Base-by-base conservation (phyloP, 768 basidiomycete genomes). In the Sarcomyxa edulis region DNA sequence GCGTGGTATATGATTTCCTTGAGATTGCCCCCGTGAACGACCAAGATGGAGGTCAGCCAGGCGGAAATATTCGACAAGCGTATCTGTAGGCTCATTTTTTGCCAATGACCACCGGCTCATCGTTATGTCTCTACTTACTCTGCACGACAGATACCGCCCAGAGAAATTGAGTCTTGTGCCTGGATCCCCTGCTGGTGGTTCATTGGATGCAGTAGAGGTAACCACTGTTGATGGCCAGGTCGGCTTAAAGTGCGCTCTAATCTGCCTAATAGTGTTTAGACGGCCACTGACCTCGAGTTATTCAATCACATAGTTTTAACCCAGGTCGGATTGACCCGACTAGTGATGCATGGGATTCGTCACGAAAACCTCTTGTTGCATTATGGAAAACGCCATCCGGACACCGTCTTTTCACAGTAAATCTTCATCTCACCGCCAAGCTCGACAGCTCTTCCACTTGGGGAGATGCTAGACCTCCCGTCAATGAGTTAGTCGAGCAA, bases 281-380 rank as follows among this genome's bases (percentile, higher is more conserved):
- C n/a, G n/a, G n/a, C n/a, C n/a, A n/a, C n/a, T n/a, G n/a, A n/a
- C n/a, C n/a, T n/a, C n/a, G n/a, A n/a, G n/a, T n/a, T n/a, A n/a
- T n/a, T n/a, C n/a, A n/a, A n/a, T n/a, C 15, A 24, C 37, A n/a
- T 33, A 81, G 78, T 46, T 65, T 71, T 45, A 80, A 82, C 46
- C 79, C 78, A 25, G 78, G 77, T 15, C 74, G 78, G 36, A 71
- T 82, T 28, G 72, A 79, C 29, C 80, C 80, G 4, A 64, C 57
- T 16, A 75, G 73, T 48, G 33, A 54, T 7, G 75, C 73, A 2
- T 82, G 78, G 78, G 59, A 59, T 12, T 57, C 66, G 16, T 72
- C 75, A 4, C 68, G 78, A 32, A 81, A 82, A 52, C 78, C 80
- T 1, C 61, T 82, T 7, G 75, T 71, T 4, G 77, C 78, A 0